Percentiles rank a stretch among this genome's conserved stretches.
phyloP scores from a whole-genome alignment of 179 eudicot genomes.

The Silene vulgaris region DNA sequence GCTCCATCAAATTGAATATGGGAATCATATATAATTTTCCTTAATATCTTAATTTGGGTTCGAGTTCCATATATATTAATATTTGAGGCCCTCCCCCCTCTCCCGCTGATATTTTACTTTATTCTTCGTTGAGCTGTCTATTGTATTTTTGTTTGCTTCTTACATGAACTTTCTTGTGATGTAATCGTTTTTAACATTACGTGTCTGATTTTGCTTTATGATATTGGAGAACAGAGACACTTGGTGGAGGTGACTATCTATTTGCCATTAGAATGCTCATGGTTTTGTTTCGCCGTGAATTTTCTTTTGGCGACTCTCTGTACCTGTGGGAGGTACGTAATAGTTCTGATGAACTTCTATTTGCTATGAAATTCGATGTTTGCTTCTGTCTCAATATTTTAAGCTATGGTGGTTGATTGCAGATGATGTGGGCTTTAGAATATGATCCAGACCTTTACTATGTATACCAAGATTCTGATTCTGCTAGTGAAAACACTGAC shows the following conservation, averaged over 20 bases:
- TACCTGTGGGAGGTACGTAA: conserved; percentile 96
- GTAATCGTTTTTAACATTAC: neutral
- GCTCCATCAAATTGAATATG: neutral
- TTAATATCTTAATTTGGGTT: neutral
- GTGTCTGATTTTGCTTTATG: conserved; percentile 12
- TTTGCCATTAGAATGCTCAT: conserved; percentile 98
- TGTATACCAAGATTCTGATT: conserved; percentile 62
- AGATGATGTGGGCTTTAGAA: conserved; percentile 99
- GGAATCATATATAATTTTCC: neutral
- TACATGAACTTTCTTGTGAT: neutral
- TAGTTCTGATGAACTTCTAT: conserved; percentile 5
- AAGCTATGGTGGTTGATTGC: conserved; percentile 19
- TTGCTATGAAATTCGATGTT: neutral
- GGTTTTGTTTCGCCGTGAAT: conserved; percentile 97
- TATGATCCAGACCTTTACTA: conserved; percentile 73
- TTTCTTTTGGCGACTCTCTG: conserved; percentile 86
- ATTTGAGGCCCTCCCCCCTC: neutral
- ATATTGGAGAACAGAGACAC: conserved; percentile 54
- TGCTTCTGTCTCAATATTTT: neutral
- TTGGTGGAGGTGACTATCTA: conserved; percentile 92
- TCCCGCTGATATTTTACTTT: neutral
- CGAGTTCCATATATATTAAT: neutral
- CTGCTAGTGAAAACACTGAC: conserved; percentile 37
- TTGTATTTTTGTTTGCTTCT: neutral
- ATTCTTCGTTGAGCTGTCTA: neutral